Base-by-base conservation (phyloP, 1,284 basidiomycete species). In the Rhodotorula sp. region DNA sequence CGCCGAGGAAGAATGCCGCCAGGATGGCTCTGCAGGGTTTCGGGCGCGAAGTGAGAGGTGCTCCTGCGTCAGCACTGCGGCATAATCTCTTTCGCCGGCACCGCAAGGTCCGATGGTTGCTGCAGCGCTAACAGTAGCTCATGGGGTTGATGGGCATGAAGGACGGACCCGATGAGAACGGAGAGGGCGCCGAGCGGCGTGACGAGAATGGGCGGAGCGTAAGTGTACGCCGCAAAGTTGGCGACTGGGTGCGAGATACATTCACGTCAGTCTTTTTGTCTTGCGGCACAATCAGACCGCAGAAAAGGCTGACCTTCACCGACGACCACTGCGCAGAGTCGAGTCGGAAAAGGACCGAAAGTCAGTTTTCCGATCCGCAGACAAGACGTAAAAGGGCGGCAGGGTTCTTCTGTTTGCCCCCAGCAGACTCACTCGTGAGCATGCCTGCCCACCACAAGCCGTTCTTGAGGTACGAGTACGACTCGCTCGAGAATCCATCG, bases 381-480 rank as follows among this genome's bases (percentile, higher is more conserved):
- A 10, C 29, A 12, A 0, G 14, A 18, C 45, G 29, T 29, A n/a
- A n/a, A n/a, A n/a, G n/a, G n/a, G n/a, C n/a, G n/a, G n/a, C n/a
- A n/a, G n/a, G n/a, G n/a, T n/a, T n/a, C n/a, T n/a, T 18, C 42
- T 17, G 8, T 6, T 4, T 18, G 12, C 10, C 37, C 24, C 56
- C 3, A 10, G 24, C 22, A 51, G 26, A 88, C 93, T 83, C 81
- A 96, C 94, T 86, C 24, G 91, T 95, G 46, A 88, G 84, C 85
- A 98, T 96, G 59, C 95, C 95, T 6, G 90, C 90, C 96, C 95
- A 99, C 95, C 96, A 99, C 77, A 96, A 90, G 45, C 93, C 91
- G 83, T 93, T 99, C 76, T 85, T 87, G 62, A 99, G 84, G 82
- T 99, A 99, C 26, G 79, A 75, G 44, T 90, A 82, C 79, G 90